A percentile compares a stretch with the other conserved stretches of the same genome.
phyloP scores from a whole-genome alignment of 164 flowering plant genomes.

The Stephania cephalantha region DNA sequence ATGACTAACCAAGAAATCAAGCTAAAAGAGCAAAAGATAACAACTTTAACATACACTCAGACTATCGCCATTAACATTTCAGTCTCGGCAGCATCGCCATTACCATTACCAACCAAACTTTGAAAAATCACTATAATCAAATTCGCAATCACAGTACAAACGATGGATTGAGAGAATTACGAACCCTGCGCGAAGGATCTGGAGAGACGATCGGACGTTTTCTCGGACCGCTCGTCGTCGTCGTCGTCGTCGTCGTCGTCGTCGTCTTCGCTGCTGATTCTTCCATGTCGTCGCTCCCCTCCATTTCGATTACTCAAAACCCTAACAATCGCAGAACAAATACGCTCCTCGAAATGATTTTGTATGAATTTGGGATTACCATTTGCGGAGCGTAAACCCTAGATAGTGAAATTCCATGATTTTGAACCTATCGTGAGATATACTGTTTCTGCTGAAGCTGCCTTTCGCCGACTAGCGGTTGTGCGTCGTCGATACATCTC shows the following conservation, averaged over 20 bases:
- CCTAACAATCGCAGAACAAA: neutral
- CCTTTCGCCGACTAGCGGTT: too few relatives aligned
- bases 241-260: neutral
- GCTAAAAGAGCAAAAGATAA: neutral
- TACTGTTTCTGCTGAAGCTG: too few relatives aligned
- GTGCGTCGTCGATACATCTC: too few relatives aligned
- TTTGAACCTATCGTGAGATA: too few relatives aligned
- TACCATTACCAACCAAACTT: neutral
- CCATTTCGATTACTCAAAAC: slow-evolving; percentile 6
- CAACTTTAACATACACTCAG: too few relatives aligned
- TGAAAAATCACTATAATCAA: neutral
- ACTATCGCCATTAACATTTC: neutral
- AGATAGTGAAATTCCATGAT: too few relatives aligned
- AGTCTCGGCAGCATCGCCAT: neutral
- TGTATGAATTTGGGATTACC: too few relatives aligned
- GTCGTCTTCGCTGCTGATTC: slow-evolving; percentile 14
- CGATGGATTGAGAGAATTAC: neutral
- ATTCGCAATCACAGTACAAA: neutral
- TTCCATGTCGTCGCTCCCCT: slow-evolving; percentile 17
- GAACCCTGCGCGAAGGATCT: slow-evolving; percentile 15
- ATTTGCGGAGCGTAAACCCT: neutral
- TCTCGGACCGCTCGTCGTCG: neutral
- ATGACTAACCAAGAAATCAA: neutral
- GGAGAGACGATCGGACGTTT: slow-evolving; percentile 1
- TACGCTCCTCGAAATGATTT: too few relatives aligned